Base-by-base conservation (phyloP, 139 green algal genomes). In the Micractinium sp. region DNA sequence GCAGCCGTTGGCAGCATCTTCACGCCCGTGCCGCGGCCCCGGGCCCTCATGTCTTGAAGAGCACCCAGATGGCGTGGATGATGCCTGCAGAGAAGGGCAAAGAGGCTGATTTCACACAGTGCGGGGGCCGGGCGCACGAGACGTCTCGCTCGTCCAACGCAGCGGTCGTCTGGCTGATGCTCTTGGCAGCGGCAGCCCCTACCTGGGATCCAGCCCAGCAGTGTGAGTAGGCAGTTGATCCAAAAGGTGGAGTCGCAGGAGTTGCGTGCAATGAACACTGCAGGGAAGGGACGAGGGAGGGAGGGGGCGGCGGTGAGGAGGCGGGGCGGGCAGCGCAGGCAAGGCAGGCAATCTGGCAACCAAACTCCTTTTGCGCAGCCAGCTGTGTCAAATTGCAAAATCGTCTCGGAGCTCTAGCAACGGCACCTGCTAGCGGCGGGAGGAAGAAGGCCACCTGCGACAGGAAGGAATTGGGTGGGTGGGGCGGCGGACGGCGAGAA, bases 1-100 rank as follows among this genome's bases (percentile, higher is more conserved):
- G 3, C n/a, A 3, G 23, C 73, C 4, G 22, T n/a, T n/a, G n/a
- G n/a, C n/a, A n/a, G n/a, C 47, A 56, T 56, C 47, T 56, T 9
- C 47, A 56, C 5, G 47, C 47, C 9, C n/a, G n/a, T n/a, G n/a
- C n/a, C n/a, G n/a, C n/a, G n/a, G n/a, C n/a, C n/a, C n/a, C n/a
- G n/a, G n/a, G n/a, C n/a, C 73, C 0, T 80, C 33, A 80, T 4
- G 74, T 80, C 33, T 80, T 80, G 74, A 88, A 56, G 31, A 88
- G 85, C 13, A 88, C 25, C 31, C n/a, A 88, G 85, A 88, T 82
- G 19, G 85, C 85, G 47, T 88, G 85, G 33, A 88, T 88, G 85
- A 88, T 82, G 63, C 83, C 83, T 88, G 71, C 84, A 82, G 16
- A 19, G 27, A 47, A 25, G 0, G 7, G 35, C 23, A 35, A 53